Evolutionary conservation across 2,329 filamentous ascomycete species (phyloP), one percentile per base, ranked within the genome.

Genomic region (Cordyceps tenuipes): DNA sequence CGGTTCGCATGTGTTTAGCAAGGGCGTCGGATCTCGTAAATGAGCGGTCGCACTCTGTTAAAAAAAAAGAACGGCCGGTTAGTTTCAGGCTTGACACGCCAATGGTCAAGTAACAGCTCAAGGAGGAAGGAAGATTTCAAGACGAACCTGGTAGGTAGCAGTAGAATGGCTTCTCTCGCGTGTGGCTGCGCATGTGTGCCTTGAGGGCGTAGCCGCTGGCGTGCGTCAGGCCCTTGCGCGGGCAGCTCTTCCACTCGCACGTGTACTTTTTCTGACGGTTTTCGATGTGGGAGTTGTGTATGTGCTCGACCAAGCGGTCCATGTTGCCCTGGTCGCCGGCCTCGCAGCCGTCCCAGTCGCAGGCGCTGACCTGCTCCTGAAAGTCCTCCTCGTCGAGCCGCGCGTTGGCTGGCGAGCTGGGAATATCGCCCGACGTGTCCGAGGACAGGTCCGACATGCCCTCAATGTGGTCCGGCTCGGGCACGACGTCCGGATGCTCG

Each of bases 101-200:
- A 10, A 36, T 13, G 34, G 23, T 5, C 7, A 29, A 2, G 23
- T 29, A 13, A 3, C 19, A 50, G 19, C 2, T 8, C 3, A 8
- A 6, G n/a, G 7, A 29, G 8, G 3, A 34, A 54, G 10, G 1
- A 13, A 10, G n/a, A 26, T 29, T 10, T n/a, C 51, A 19, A 21
- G 17, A 31, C 81, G 64, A 81, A 96, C 92, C 93, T 61, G 94
- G 94, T 46, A 99, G 76, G 34, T 91, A 90, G 74, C 94, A 99
- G 76, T 96, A 97, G 71, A 97, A 97, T 0, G 94, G 94, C 76
- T 99, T 99, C 79, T 99, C 94, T 69, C 94, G 84, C 1, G 94
- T 99, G 72, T 99, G 94, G 71, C 92, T 97, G 66, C 94, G 82
- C 92, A 99, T 96, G 70, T 99, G 94, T 10, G 94, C 94, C 72